Percentiles rank a stretch among this genome's conserved stretches.
Conservation (phyloP, 2,329 filamentous ascomycete genomes). For the Endothia cerciana region DNA sequence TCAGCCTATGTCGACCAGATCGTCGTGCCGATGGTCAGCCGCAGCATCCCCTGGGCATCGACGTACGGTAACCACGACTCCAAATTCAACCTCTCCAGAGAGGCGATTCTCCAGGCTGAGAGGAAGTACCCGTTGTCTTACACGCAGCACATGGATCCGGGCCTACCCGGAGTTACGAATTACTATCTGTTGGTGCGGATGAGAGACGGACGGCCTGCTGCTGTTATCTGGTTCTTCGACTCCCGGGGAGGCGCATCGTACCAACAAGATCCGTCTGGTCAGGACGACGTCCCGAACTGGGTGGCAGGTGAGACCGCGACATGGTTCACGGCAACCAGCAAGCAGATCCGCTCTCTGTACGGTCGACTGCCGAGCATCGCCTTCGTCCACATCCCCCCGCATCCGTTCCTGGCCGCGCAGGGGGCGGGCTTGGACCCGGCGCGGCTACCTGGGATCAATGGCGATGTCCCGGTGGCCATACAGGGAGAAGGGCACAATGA, state of each 20-base stretch:
- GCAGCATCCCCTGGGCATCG: slow-evolving; percentile 64
- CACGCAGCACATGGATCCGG: slow-evolving; percentile 43
- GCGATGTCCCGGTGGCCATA: slow-evolving; percentile 34
- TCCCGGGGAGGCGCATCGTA: slow-evolving; percentile 61
- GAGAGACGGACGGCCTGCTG: not conserved
- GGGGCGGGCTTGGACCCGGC: slow-evolving; percentile 36
- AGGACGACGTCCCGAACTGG: slow-evolving; percentile 48
- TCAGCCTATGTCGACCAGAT: slow-evolving; percentile 63
- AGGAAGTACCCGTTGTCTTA: slow-evolving; percentile 37
- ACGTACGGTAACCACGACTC: slow-evolving; percentile 76
- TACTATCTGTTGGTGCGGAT: slow-evolving; percentile 50
- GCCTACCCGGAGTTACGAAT: slow-evolving; percentile 47
- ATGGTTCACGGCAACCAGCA: slow-evolving; percentile 47
- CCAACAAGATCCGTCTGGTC: slow-evolving; percentile 40
- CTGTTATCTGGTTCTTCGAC: slow-evolving; percentile 74
- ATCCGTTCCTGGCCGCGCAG: slow-evolving; percentile 47
- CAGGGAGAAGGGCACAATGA: slow-evolving; percentile 46
- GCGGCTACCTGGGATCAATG: slow-evolving; percentile 41
- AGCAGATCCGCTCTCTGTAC: slow-evolving; percentile 37
- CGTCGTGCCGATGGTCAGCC: slow-evolving; percentile 59
- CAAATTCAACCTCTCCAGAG: slow-evolving; percentile 58
- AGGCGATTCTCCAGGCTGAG: slow-evolving; percentile 39
- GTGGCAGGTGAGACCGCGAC: slow-evolving; percentile 48
- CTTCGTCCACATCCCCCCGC: slow-evolving; percentile 54
- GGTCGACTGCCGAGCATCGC: slow-evolving; percentile 48